Conservation (phyloP, 2,329 filamentous ascomycete genomes). For the Drechslerella coelobrocha region DNA sequence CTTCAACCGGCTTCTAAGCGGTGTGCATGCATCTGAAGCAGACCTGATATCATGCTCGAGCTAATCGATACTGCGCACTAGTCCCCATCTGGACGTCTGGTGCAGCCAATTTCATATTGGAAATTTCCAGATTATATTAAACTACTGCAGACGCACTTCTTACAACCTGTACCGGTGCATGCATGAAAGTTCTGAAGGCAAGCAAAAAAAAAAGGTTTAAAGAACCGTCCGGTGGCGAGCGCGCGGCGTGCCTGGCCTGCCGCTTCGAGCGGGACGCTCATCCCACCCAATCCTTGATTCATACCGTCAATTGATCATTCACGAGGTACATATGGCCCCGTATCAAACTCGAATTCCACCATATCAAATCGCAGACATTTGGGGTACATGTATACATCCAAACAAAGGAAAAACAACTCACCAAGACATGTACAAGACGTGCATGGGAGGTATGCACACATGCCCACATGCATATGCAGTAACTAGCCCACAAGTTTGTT, state of each 20-base stretch:
- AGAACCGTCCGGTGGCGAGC: background rate
- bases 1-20: background rate
- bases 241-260: too few species aligned
- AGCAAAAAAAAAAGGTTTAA: background rate
- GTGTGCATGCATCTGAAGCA: conserved; percentile 1
- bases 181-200: background rate
- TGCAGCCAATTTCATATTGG: background rate
- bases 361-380: background rate
- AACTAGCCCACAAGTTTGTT: too few species aligned
- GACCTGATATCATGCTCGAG: background rate
- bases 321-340: too few species aligned
- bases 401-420: background rate
- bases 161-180: background rate
- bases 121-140: too few species aligned
- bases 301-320: too few species aligned
- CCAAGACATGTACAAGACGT: too few species aligned
- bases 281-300: background rate
- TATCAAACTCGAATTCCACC: too few species aligned
- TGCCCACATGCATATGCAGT: background rate
- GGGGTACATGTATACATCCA: background rate
- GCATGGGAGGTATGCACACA: too few species aligned
- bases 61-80: conserved; percentile 3
- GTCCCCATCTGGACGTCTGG: background rate
- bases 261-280: background rate
- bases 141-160: too few species aligned